phyloP scores from a whole-genome alignment of 257 asterid genomes.

The Forsythia viridissima region DNA sequence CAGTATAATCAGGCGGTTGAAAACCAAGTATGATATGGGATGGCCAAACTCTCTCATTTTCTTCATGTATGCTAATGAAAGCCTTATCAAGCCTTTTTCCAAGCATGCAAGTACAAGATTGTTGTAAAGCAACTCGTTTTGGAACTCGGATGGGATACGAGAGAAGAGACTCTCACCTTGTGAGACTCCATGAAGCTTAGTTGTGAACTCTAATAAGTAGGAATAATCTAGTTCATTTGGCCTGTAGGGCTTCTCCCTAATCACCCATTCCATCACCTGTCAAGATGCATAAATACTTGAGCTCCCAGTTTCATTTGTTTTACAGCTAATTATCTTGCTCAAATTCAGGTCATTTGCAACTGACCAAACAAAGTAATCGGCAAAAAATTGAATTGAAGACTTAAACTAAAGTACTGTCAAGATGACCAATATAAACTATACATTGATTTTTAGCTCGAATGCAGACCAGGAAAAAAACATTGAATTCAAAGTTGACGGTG shows the following conservation, averaged over 20 bases:
- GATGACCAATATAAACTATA: too few relatives aligned
- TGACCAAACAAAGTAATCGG: not conserved
- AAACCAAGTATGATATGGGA: conserved; percentile 72
- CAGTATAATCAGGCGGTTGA: conserved; percentile 82
- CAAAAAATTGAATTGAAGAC: not conserved
- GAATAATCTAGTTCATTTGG: conserved; percentile 82
- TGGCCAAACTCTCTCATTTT: conserved; percentile 84
- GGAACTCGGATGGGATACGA: conserved; percentile 71
- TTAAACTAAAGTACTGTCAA: not conserved
- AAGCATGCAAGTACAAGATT: conserved; percentile 88
- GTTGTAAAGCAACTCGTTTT: conserved; percentile 68
- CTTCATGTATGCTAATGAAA: conserved; percentile 75
- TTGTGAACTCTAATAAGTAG: conserved; percentile 75
- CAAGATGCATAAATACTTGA: conserved; percentile 7
- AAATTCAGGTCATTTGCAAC: conserved; percentile 12
- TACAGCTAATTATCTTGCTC: not conserved
- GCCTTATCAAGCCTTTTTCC: conserved; percentile 71
- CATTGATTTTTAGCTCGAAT: not conserved
- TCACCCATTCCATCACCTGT: conserved; percentile 98
- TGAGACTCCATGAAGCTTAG: conserved; percentile 78
- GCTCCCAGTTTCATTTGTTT: not conserved
- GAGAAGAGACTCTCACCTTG: conserved; percentile 74
- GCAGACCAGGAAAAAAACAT: not conserved
- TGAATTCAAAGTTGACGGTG: not conserved
- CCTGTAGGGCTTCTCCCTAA: conserved; percentile 88